Evolutionary conservation across 73 alveolate species (phyloP).

Genomic region (Paramecium caudatum): DNA sequence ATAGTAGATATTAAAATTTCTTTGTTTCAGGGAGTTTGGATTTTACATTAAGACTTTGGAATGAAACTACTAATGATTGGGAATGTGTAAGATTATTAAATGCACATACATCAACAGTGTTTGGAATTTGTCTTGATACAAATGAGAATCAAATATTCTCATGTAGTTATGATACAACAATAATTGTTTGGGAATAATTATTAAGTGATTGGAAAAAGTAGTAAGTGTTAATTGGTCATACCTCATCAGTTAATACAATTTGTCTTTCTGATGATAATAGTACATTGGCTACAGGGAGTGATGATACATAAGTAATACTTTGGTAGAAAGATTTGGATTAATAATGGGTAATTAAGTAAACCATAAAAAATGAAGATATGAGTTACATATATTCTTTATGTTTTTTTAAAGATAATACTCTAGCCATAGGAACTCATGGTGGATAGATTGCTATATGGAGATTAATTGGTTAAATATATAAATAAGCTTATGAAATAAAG

Average conservation of each 20-base stretch:
- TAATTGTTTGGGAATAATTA: neutral
- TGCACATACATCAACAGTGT: constrained; percentile 20
- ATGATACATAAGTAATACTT: neutral
- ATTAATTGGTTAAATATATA: neutral
- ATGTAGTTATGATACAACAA: constrained; percentile 2
- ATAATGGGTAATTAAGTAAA: too few species aligned
- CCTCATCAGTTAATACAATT: neutral
- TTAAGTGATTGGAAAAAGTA: neutral
- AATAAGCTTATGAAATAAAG: neutral
- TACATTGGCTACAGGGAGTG: constrained; percentile 23
- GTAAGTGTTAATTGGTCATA: neutral
- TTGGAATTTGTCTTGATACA: neutral
- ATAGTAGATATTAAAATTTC: neutral
- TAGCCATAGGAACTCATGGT: neutral
- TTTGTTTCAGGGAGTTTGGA: constrained; percentile 17
- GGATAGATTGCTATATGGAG: neutral
- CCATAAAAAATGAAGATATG: too few species aligned
- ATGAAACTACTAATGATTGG: neutral
- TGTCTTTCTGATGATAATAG: neutral
- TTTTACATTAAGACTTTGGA: neutral
- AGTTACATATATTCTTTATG: neutral
- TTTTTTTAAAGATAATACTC: neutral
- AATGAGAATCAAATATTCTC: neutral
- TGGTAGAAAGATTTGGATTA: neutral
- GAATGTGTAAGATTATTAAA: neutral